phyloP scores from a whole-genome alignment of 2,329 filamentous ascomycete genomes.

The Verticillium klebahnii region DNA sequence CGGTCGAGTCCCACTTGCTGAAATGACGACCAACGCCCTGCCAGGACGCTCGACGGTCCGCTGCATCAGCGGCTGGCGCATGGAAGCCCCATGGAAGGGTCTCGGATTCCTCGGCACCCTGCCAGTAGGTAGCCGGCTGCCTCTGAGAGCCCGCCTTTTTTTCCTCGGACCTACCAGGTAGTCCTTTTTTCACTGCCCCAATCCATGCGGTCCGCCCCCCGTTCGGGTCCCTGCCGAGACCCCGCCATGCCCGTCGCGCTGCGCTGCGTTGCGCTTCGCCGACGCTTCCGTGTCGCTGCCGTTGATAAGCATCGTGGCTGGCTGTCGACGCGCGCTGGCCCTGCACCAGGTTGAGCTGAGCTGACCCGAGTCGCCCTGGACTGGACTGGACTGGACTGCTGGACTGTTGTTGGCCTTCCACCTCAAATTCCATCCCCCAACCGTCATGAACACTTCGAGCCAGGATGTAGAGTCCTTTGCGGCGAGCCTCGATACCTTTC shows the following conservation, averaged over 20 bases:
- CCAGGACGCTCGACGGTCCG: background rate
- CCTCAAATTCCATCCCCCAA: background rate
- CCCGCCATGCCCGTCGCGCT: background rate
- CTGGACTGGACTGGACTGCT: background rate
- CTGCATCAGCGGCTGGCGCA: background rate
- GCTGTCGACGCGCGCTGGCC: background rate
- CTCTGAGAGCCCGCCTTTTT: background rate
- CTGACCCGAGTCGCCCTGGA: background rate
- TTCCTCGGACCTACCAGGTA: background rate
- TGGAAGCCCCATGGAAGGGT: background rate
- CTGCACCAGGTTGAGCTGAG: background rate
- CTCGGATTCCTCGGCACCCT: background rate
- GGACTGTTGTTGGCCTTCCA: background rate
- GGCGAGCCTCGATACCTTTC: conserved; percentile 9
- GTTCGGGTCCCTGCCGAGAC: background rate
- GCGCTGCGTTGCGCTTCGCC: background rate
- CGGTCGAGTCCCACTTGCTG: background rate
- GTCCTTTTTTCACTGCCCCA: background rate
- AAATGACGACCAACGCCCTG: background rate
- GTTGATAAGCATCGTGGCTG: background rate
- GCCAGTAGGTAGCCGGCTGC: background rate
- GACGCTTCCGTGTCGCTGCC: background rate
- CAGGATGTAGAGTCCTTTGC: conserved; percentile 3
- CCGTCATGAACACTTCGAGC: background rate
- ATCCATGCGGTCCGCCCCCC: background rate